Conservation (phyloP, 1,284 basidiomycete genomes). For the Leccinum subrobustum region DNA sequence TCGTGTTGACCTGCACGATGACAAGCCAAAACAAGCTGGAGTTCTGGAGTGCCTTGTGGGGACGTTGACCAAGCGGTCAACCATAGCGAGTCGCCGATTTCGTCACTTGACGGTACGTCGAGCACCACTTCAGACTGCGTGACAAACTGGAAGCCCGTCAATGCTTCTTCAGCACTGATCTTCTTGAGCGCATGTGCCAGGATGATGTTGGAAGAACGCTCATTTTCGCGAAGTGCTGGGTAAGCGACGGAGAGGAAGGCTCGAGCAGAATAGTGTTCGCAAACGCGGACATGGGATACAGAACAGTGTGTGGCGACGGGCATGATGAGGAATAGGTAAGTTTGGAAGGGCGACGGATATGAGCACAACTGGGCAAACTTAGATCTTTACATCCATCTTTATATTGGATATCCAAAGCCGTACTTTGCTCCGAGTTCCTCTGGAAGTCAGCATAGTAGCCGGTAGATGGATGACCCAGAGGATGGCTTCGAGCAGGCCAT, state of each 20-base stretch:
- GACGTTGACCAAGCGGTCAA: slow-evolving; percentile 48
- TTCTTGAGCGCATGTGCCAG: slow-evolving; percentile 50
- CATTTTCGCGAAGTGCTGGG: slow-evolving; percentile 42
- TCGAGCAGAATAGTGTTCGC: slow-evolving; percentile 42
- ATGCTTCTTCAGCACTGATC: slow-evolving; percentile 37
- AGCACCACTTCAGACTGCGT: slow-evolving; percentile 34
- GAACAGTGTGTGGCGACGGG: slow-evolving; percentile 27
- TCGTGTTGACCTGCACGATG: slow-evolving; percentile 43
- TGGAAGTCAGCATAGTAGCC: slow-evolving; percentile 13
- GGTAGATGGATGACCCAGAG: slow-evolving; percentile 4
- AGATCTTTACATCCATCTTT: slow-evolving; percentile 2
- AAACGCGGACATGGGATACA: slow-evolving; percentile 34
- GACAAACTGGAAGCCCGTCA: slow-evolving; percentile 39
- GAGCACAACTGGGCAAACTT: not conserved
- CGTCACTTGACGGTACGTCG: slow-evolving; percentile 10
- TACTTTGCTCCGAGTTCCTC: slow-evolving; percentile 26
- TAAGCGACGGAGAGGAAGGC: slow-evolving; percentile 45
- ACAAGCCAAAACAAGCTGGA: slow-evolving; percentile 51
- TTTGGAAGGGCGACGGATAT: slow-evolving; percentile 27
- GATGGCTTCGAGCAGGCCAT: slow-evolving; percentile 14
- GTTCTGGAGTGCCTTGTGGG: slow-evolving; percentile 28
- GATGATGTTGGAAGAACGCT: slow-evolving; percentile 52
- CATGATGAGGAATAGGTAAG: slow-evolving; percentile 17
- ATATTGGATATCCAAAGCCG: slow-evolving; percentile 4
- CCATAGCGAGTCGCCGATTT: slow-evolving; percentile 42